A percentile compares a stretch with the other conserved stretches of the same genome.
Evolutionary conservation across 805 yeast species (phyloP).

Genomic region (Kuraishia capsulata): DNA sequence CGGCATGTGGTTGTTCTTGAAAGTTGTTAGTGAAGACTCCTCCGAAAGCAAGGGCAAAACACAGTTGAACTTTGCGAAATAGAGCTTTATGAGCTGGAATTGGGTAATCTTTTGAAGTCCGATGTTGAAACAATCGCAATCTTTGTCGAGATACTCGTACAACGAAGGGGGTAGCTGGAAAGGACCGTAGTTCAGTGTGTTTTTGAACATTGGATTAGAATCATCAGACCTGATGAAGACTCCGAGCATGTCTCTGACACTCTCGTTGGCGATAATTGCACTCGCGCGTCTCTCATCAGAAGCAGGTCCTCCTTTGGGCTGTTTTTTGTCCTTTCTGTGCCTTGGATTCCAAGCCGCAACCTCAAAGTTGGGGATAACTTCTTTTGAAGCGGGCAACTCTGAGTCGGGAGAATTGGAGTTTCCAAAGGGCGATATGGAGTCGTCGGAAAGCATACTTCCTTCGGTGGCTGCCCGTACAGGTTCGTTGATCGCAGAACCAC

Average conservation of each 20-base stretch:
- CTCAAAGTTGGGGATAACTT: slow-evolving; percentile 8
- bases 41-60: slow-evolving; percentile 32
- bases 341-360: slow-evolving; percentile 9
- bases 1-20: slow-evolving; percentile 26
- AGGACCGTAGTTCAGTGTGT: slow-evolving; percentile 10
- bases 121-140: slow-evolving; percentile 9
- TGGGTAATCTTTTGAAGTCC: slow-evolving; percentile 7
- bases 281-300: slow-evolving; percentile 1
- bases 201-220: slow-evolving; percentile 3
- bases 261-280: slow-evolving; percentile 6
- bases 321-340: neutral
- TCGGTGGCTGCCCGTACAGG: slow-evolving; percentile 10
- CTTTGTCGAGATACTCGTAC: slow-evolving; percentile 7
- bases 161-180: slow-evolving; percentile 8
- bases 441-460: slow-evolving; percentile 5
- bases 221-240: slow-evolving; percentile 11
- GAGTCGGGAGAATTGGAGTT: neutral
- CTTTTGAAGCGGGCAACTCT: neutral
- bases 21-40: slow-evolving; percentile 24
- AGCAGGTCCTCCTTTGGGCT: neutral
- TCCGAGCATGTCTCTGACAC: slow-evolving; percentile 12
- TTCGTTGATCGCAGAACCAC: neutral
- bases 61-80: slow-evolving; percentile 28
- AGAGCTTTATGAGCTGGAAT: slow-evolving; percentile 22
- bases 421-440: neutral